Evolutionary conservation across 129 eudicot species (phyloP).

Genomic region (Artemisia tridentata): DNA sequence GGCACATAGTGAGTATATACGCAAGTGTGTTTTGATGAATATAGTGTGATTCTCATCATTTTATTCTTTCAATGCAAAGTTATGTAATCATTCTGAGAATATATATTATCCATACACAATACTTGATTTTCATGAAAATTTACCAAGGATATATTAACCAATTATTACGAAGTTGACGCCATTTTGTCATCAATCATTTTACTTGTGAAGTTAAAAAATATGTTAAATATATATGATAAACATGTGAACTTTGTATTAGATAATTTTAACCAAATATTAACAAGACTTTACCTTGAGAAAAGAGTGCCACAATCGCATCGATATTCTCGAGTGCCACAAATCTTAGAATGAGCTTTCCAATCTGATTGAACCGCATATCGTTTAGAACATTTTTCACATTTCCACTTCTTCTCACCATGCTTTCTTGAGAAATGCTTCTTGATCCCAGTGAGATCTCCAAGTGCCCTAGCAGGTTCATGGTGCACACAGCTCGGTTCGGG

Average conservation of each 20-base stretch:
- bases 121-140: no score
- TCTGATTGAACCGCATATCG: slow-evolving; percentile 86
- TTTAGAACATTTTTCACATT: slow-evolving; percentile 77
- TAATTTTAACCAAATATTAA: not conserved
- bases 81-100: no score
- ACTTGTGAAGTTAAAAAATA: slow-evolving; percentile 5
- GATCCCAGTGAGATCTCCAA: slow-evolving; percentile 81
- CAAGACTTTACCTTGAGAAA: slow-evolving; percentile 58
- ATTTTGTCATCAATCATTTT: not conserved
- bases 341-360: slow-evolving; percentile 94
- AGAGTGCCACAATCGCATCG: slow-evolving; percentile 84
- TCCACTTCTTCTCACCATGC: slow-evolving; percentile 93
- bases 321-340: slow-evolving; percentile 83
- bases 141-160: no score
- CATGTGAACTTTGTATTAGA: not conserved
- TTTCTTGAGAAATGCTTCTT: slow-evolving; percentile 71
- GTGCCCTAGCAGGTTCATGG: slow-evolving; percentile 74
- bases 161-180: no score
- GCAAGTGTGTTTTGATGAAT: no score
- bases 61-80: no score
- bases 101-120: no score
- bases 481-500: slow-evolving; percentile 76
- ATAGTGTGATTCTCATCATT: no score
- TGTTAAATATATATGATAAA: no score
- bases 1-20: no score